Percentiles rank a stretch among this genome's conserved stretches.
phyloP scores from a whole-genome alignment of 75 land plant species.

The Picea sitchensis region DNA sequence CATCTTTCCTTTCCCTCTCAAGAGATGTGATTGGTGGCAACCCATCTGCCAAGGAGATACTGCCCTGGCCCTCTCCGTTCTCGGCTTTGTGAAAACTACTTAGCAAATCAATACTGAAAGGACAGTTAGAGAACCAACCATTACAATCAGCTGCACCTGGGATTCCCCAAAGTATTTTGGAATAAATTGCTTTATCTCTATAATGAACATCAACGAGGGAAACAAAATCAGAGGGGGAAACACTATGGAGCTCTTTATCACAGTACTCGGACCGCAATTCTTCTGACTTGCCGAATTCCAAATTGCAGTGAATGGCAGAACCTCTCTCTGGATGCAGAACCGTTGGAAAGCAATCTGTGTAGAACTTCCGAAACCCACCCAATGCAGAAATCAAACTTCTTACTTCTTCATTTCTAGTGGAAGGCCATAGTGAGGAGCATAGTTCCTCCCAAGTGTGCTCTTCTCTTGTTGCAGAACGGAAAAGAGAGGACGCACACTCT shows the following conservation, averaged over 20 bases:
- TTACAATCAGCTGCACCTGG: conserved; percentile 21
- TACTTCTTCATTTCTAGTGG: conserved; percentile 51
- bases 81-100: conserved; percentile 1
- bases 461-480: conserved; percentile 43
- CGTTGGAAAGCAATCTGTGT: conserved; percentile 25
- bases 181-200: conserved; percentile 26
- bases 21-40: conserved; percentile 4
- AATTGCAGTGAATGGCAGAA: conserved; percentile 16
- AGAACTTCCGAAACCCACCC: conserved; percentile 68
- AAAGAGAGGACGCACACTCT: conserved; percentile 59
- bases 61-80: conserved; percentile 9
- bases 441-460: conserved; percentile 74
- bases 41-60: conserved; percentile 7
- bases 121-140: conserved; percentile 47
- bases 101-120: conserved; percentile 37
- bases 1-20: conserved; percentile 32
- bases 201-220: conserved; percentile 38
- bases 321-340: conserved; percentile 13
- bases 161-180: conserved; percentile 25
- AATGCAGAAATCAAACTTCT: conserved; percentile 41
- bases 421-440: conserved; percentile 70
- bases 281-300: conserved; percentile 24
- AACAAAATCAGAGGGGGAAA: conserved; percentile 33
- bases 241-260: conserved; percentile 20
- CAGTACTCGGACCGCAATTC: conserved; percentile 49